Evolutionary conservation across 2,329 filamentous ascomycete genomes (phyloP), one percentile per base, ranked within the genome.

Genomic region (Fonsecaea erecta): DNA sequence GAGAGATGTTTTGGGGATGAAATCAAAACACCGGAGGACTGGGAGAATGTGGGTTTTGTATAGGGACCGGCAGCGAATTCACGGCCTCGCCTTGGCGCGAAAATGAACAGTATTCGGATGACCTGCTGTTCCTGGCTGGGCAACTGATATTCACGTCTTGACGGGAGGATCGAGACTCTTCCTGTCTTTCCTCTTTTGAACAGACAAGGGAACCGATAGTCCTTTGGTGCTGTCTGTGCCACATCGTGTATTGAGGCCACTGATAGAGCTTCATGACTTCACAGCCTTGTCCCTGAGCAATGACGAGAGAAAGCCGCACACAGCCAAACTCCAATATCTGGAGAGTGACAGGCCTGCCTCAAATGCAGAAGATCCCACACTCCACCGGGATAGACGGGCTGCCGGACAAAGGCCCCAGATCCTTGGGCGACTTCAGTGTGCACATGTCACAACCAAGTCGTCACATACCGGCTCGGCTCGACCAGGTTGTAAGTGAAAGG

Each of bases 51-150:
- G 43, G 9, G 46, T 60, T 60, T 59, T 60, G 57, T 60, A 60
- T 52, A 51, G 28, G 24, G 30, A n/a, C n/a, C 56, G 18, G 56
- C 46, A 43, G 26, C 40, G n/a, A 34, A 14, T 60, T 60, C 57
- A 60, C 30, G 34, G 43, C 43, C 18, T 60, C 43, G 7, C 16
- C 57, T 60, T 60, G 57, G 57, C 57, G 6, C n/a, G 18, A 37
- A 55, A 35, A 9, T n/a, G 57, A 60, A 24, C 24, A 35, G 30
- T 11, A n/a, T 16, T n/a, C 18, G 43, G 43, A 24, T 14, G 18
- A 48, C 43, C 43, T 48, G 43, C 43, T 48, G 21, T 48, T 48
- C 43, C 43, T 48, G 43, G 43, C 7, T 48, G 43, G 9, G 18
- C 24, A 18, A 48, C 9, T 2, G 2, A 18, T 1, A 48, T 48